A percentile compares a stretch with the other conserved stretches of the same genome.
Conservation (phyloP, 1,284 basidiomycete species). For the Rhodotorula sp. region DNA sequence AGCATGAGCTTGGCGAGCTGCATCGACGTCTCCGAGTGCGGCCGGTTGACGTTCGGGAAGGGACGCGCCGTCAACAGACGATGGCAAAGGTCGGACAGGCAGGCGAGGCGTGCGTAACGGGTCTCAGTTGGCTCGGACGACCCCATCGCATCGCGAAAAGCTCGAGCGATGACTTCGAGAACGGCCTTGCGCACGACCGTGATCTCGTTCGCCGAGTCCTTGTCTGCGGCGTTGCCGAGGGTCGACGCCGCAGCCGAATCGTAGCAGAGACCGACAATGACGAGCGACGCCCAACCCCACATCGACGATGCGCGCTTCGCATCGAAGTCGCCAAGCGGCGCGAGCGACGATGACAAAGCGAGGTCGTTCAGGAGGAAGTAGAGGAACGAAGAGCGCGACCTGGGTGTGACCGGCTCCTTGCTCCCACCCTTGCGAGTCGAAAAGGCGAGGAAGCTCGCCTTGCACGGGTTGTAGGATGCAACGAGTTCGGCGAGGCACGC, state of each 20-base stretch:
- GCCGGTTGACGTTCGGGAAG: conserved; percentile 55
- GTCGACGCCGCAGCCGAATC: conserved; percentile 56
- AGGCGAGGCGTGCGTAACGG: conserved; percentile 84
- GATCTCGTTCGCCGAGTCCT: conserved; percentile 60
- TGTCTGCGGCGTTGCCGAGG: conserved; percentile 12
- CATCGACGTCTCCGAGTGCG: conserved; percentile 74
- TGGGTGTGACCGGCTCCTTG: conserved; percentile 56
- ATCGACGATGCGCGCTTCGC: conserved; percentile 52
- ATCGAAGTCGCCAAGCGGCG: conserved; percentile 27
- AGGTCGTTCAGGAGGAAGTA: conserved; percentile 64
- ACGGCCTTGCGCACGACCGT: conserved; percentile 84
- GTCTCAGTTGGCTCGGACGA: conserved; percentile 66
- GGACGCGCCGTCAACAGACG: conserved; percentile 76
- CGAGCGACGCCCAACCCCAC: conserved; percentile 78
- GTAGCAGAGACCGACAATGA: conserved; percentile 85
- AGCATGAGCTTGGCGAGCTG: conserved; percentile 98
- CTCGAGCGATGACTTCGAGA: conserved; percentile 79
- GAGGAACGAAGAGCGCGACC: conserved; percentile 56
- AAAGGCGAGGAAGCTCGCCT: conserved; percentile 78
- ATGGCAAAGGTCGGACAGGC: conserved; percentile 82
- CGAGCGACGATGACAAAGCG: conserved; percentile 19
- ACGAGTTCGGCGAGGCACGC: conserved; percentile 87
- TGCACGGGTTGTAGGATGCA: conserved; percentile 90
- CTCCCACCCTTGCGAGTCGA: conserved; percentile 48
- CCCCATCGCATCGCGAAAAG: conserved; percentile 73